phyloP scores from a whole-genome alignment of 257 asterid genomes.

The Ilex aquifolium region DNA sequence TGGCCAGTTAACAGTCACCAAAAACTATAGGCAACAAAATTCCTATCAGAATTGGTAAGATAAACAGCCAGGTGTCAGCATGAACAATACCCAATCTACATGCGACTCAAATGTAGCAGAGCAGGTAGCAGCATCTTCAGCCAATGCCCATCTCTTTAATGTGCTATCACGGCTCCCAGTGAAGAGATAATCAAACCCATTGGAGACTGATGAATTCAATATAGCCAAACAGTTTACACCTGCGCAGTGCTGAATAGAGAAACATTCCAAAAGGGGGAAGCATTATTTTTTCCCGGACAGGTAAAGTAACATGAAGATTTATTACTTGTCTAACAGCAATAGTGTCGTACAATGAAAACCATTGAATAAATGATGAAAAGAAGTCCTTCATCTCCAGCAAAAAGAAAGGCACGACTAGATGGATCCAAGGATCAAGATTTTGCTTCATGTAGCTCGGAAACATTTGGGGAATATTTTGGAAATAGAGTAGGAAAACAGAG shows the following conservation, averaged over 20 bases:
- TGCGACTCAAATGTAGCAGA: constrained; percentile 95
- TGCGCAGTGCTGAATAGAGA: constrained; percentile 75
- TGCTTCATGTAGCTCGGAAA: no score
- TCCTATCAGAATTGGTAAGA: background rate
- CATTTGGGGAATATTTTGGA: no score
- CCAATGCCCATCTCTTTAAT: constrained; percentile 82
- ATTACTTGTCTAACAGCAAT: constrained; percentile 1
- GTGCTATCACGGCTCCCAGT: constrained; percentile 98
- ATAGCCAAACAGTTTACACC: constrained; percentile 89
- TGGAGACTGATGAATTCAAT: constrained; percentile 49
- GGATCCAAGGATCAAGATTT: no score
- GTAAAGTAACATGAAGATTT: constrained; percentile 2
- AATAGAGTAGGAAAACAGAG: no score
- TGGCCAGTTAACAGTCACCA: background rate
- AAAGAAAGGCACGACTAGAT: no score
- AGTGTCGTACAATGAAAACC: background rate
- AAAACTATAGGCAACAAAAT: background rate
- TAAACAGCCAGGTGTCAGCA: background rate
- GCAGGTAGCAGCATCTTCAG: constrained; percentile 64
- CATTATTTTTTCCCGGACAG: no score
- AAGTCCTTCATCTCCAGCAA: no score
- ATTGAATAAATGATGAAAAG: no score
- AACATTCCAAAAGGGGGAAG: constrained; percentile 2
- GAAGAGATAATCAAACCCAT: constrained; percentile 58
- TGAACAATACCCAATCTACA: constrained; percentile 80